Evolutionary conservation across 345 rosid genomes (phyloP).

Genomic region (Linum lewisii): DNA sequence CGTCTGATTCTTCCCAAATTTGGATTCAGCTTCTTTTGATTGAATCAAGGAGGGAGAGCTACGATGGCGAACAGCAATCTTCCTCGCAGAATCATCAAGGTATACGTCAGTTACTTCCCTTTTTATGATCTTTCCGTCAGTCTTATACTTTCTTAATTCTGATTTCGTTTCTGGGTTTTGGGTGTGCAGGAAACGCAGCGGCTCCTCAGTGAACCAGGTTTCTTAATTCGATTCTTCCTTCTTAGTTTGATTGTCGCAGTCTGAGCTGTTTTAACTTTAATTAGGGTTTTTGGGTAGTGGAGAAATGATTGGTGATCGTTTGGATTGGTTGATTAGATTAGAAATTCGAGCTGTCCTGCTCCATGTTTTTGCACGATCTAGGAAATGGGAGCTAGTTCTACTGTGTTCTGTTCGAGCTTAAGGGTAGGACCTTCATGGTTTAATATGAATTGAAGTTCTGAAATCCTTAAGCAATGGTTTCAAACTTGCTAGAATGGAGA

Average conservation of each 20-base stretch:
- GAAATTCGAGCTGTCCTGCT: too few species aligned
- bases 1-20: not conserved
- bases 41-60: not conserved
- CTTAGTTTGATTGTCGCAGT: not conserved
- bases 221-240: not conserved
- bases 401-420: not conserved
- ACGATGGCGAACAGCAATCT: constrained; percentile 84
- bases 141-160: not conserved
- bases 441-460: not conserved
- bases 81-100: constrained; percentile 97
- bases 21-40: not conserved
- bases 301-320: not conserved
- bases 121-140: constrained; percentile 1
- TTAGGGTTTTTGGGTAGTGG: too few species aligned
- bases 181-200: constrained; percentile 83
- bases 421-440: not conserved
- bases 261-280: too few species aligned
- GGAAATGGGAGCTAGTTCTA: too few species aligned
- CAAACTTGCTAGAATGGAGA: not conserved
- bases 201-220: constrained; percentile 98
- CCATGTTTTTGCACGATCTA: too few species aligned
- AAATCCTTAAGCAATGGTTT: not conserved
- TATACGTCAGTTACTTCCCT: constrained; percentile 14
- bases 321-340: not conserved
- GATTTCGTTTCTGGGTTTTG: not conserved